Evolutionary conservation across 2,329 filamentous ascomycete genomes (phyloP).

Genomic region (Elsinoe ampelina): DNA sequence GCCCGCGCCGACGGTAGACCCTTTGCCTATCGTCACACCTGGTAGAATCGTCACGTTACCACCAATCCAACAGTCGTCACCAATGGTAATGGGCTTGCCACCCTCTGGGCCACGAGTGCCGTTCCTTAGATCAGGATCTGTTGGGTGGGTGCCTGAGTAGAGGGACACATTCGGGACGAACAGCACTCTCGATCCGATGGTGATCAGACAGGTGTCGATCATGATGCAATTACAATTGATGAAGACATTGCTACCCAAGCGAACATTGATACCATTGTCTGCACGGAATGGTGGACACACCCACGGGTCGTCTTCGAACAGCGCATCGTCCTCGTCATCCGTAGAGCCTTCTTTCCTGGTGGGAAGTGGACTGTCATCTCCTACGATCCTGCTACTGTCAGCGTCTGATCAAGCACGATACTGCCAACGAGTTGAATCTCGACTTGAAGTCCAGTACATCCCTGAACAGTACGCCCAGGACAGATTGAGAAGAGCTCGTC

Average conservation of each 20-base stretch:
- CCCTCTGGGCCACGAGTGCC: conserved; percentile 65
- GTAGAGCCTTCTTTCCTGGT: conserved; percentile 40
- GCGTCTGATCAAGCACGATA: conserved; percentile 7
- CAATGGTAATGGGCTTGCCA: conserved; percentile 64
- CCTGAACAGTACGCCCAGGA: not conserved
- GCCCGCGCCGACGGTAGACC: conserved; percentile 66
- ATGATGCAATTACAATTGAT: conserved; percentile 69
- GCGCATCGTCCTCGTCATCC: conserved; percentile 53
- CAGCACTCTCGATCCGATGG: conserved; percentile 66
- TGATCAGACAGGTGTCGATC: conserved; percentile 66
- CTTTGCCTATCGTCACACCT: conserved; percentile 68
- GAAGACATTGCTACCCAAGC: conserved; percentile 60
- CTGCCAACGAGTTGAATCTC: not conserved
- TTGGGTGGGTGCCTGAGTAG: conserved; percentile 65
- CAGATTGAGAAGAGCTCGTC: too few relatives aligned
- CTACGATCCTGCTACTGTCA: conserved; percentile 45
- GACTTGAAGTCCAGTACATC: not conserved
- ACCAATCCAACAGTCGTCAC: conserved; percentile 73
- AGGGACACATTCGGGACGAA: conserved; percentile 71
- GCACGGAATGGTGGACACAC: conserved; percentile 60
- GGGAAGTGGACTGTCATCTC: conserved; percentile 56
- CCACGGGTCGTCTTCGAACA: conserved; percentile 58
- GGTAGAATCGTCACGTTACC: conserved; percentile 64
- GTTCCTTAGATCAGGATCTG: conserved; percentile 65
- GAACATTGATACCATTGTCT: conserved; percentile 72